These are phyloP conservation scores for Fusarium sp. DNA, from an alignment of 2,329 filamentous ascomycete genomes.

Conservation along the genomic window DNA sequence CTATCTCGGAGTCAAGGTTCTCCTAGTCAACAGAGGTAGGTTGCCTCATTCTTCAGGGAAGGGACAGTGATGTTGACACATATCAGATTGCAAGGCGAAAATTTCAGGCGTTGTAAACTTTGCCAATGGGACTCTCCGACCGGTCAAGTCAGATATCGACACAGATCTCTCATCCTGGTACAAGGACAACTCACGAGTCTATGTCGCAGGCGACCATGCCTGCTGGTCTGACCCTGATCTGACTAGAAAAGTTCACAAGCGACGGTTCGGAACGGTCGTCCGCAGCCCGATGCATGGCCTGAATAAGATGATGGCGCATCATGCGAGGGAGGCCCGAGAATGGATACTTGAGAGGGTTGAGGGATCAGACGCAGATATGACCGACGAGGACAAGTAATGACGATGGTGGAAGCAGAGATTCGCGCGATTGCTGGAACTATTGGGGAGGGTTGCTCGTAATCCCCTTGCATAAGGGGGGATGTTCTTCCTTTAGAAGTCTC, in stretches of 20 bases:
- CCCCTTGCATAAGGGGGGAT: not conserved
- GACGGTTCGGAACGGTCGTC: constrained; percentile 67
- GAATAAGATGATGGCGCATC: constrained; percentile 65
- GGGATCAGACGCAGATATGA: constrained; percentile 54
- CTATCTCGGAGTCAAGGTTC: constrained; percentile 81
- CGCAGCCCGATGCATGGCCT: constrained; percentile 60
- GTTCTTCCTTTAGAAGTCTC: not conserved
- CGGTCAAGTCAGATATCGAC: constrained; percentile 81
- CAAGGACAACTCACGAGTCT: constrained; percentile 80
- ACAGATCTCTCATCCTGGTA: constrained; percentile 83
- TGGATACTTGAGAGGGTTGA: constrained; percentile 59
- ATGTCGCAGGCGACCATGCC: constrained; percentile 76
- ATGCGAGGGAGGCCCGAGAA: constrained; percentile 59
- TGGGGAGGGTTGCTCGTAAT: not conserved
- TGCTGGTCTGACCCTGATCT: constrained; percentile 76
- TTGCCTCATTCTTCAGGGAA: constrained; percentile 2
- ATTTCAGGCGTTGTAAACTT: constrained; percentile 82
- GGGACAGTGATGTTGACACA: constrained; percentile 21
- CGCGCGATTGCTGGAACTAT: not conserved
- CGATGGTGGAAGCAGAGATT: constrained; percentile 11
- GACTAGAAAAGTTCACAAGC: constrained; percentile 66
- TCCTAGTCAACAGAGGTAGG: constrained; percentile 79
- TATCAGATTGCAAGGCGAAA: constrained; percentile 68
- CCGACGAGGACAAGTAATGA: constrained; percentile 58
- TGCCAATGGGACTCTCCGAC: constrained; percentile 78